Conservation (phyloP, 805 yeast species). For the Nakazawaea anatomiae region DNA sequence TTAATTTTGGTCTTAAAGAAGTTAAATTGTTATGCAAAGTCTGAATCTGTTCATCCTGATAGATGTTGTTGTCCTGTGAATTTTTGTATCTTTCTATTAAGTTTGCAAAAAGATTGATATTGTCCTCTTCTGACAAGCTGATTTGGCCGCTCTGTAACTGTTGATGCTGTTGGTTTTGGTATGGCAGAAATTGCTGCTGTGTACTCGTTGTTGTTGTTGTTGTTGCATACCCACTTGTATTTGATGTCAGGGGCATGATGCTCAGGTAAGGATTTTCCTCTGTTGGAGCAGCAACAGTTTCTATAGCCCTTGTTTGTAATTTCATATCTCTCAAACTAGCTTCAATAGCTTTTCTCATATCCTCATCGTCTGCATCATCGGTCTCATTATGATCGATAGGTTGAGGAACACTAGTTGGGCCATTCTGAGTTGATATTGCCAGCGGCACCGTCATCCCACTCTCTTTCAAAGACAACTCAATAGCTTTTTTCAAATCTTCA, state of each 20-base stretch:
- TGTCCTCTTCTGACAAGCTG: conserved; percentile 61
- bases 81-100: conserved; percentile 47
- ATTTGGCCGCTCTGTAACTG: conserved; percentile 20
- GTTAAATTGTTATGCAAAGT: conserved; percentile 56
- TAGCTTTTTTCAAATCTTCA: conserved; percentile 72
- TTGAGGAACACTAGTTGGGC: conserved; percentile 12
- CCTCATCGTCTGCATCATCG: conserved; percentile 74
- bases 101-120: conserved; percentile 63
- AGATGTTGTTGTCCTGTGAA: conserved; percentile 20
- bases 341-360: conserved; percentile 89
- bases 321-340: conserved; percentile 80
- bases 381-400: conserved; percentile 15
- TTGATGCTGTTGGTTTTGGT: conserved; percentile 6
- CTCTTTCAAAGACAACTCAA: conserved; percentile 61
- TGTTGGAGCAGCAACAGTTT: background rate
- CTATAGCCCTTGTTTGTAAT: conserved; percentile 4
- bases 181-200: conserved; percentile 9
- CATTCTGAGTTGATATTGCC: conserved; percentile 4
- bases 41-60: conserved; percentile 43
- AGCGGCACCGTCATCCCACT: background rate
- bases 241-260: conserved; percentile 1
- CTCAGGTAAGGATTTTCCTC: conserved; percentile 10
- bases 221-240: conserved; percentile 5
- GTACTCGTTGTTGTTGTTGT: conserved; percentile 2
- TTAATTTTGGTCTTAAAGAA: conserved; percentile 63